Evolutionary conservation across 768 basidiomycete genomes (phyloP).

Genomic region (Amanita pseudoporphyria): DNA sequence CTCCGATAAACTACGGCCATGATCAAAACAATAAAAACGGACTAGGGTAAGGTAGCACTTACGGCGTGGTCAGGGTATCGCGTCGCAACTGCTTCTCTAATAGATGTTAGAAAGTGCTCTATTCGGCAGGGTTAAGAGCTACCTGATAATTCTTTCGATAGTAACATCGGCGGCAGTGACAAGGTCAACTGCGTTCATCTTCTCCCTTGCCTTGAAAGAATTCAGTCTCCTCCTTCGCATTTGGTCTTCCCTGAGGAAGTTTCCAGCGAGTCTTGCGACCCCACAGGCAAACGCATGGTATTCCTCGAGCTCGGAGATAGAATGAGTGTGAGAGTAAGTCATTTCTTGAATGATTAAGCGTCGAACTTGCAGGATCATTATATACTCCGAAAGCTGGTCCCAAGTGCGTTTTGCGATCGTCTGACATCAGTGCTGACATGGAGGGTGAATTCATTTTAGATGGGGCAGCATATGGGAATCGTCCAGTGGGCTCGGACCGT

Average conservation of each 20-base stretch:
- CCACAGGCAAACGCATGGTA: slow-evolving; percentile 13
- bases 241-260: slow-evolving; percentile 14
- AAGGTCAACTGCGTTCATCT: slow-evolving; percentile 18
- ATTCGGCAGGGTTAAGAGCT: background rate
- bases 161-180: slow-evolving; percentile 16
- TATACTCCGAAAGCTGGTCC: background rate
- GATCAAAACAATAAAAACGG: background rate
- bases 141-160: slow-evolving; percentile 17
- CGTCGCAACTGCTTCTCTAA: background rate
- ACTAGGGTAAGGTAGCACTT: background rate
- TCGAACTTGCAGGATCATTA: background rate
- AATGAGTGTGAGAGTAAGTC: slow-evolving; percentile 9
- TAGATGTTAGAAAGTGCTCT: background rate
- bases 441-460: background rate
- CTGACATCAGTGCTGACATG: background rate
- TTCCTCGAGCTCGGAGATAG: slow-evolving; percentile 10
- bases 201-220: slow-evolving; percentile 12
- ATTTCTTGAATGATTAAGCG: slow-evolving; percentile 1
- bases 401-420: background rate
- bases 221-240: slow-evolving; percentile 12
- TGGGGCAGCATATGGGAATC: too few species aligned
- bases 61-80: slow-evolving; percentile 5
- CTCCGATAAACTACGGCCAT: slow-evolving; percentile 15
- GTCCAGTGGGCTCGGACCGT: background rate
- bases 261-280: slow-evolving; percentile 13